Evolutionary conservation across 106 monocot genomes (phyloP).

Genomic region (Chionographis japonica): DNA sequence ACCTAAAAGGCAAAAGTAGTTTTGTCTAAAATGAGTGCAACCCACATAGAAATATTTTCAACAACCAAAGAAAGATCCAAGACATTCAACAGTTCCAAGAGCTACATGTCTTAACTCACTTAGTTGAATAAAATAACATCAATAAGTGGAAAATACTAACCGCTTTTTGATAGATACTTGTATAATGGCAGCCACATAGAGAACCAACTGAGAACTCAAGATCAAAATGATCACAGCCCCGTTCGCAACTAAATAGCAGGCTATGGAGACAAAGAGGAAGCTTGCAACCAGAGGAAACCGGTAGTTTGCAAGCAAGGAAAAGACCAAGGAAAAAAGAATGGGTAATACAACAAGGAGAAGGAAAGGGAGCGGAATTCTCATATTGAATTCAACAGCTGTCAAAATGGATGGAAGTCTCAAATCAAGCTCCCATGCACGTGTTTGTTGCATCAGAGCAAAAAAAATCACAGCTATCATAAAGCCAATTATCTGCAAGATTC

Average conservation of each 20-base stretch:
- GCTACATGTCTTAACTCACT: not conserved
- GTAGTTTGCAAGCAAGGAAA: constrained; percentile 31
- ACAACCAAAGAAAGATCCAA: not conserved
- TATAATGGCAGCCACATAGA: constrained; percentile 52
- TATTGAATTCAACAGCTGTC: constrained; percentile 75
- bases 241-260: constrained; percentile 83
- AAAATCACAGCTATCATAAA: constrained; percentile 65
- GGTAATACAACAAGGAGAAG: constrained; percentile 51
- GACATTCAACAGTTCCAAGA: not conserved
- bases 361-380: constrained; percentile 65
- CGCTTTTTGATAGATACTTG: constrained; percentile 67
- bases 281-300: constrained; percentile 43
- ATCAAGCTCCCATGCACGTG: constrained; percentile 82
- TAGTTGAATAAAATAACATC: not conserved
- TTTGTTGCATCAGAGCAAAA: constrained; percentile 90
- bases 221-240: constrained; percentile 67
- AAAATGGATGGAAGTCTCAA: constrained; percentile 72
- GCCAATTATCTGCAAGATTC: constrained; percentile 63
- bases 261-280: constrained; percentile 51
- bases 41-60: not conserved
- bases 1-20: not conserved
- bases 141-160: constrained; percentile 30
- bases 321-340: constrained; percentile 30
- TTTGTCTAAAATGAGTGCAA: not conserved
- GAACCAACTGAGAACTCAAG: constrained; percentile 48